A percentile compares a stretch with the other conserved stretches of the same genome.
Evolutionary conservation across 495 filamentous ascomycete genomes (phyloP).

Genomic region (Neurospora sp.): DNA sequence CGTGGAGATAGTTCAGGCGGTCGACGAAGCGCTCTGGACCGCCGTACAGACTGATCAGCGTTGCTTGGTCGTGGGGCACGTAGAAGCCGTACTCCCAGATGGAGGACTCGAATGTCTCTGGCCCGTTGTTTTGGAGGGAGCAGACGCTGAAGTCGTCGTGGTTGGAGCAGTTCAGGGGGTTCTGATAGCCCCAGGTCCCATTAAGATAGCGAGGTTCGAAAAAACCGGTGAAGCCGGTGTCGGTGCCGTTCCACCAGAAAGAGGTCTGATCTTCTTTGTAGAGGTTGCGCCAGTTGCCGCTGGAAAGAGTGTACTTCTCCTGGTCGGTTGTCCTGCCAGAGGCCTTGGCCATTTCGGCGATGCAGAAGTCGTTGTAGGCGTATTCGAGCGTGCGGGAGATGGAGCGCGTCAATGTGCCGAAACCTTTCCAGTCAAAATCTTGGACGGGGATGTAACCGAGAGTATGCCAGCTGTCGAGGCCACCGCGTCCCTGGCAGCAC

Average conservation of each 20-base stretch:
- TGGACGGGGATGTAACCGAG: slow-evolving; percentile 60
- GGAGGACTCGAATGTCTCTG: slow-evolving; percentile 62
- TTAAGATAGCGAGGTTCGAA: slow-evolving; percentile 60
- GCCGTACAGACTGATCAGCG: slow-evolving; percentile 50
- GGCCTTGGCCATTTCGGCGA: slow-evolving; percentile 50
- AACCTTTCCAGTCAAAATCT: slow-evolving; percentile 57
- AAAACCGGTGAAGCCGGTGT: slow-evolving; percentile 58
- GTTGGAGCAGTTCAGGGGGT: slow-evolving; percentile 57
- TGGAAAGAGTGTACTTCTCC: slow-evolving; percentile 52
- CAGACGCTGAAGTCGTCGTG: slow-evolving; percentile 42
- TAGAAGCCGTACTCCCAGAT: slow-evolving; percentile 63
- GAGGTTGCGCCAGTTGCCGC: slow-evolving; percentile 59
- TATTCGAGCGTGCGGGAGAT: slow-evolving; percentile 69
- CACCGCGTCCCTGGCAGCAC: slow-evolving; percentile 60
- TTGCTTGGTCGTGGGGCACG: slow-evolving; percentile 58
- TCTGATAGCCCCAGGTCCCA: slow-evolving; percentile 56
- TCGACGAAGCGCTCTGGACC: slow-evolving; percentile 49
- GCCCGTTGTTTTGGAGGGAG: slow-evolving; percentile 50
- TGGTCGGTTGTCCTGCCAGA: slow-evolving; percentile 44
- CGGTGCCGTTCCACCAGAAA: slow-evolving; percentile 42
- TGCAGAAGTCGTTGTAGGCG: slow-evolving; percentile 68
- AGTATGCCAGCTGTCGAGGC: slow-evolving; percentile 56
- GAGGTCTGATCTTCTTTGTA: slow-evolving; percentile 55
- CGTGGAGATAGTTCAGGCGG: slow-evolving; percentile 57
- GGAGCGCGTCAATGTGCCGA: slow-evolving; percentile 59